These are phyloP conservation scores for Dipodascus geniculatus DNA, from an alignment of 805 yeast genomes.

Conservation along the genomic window DNA sequence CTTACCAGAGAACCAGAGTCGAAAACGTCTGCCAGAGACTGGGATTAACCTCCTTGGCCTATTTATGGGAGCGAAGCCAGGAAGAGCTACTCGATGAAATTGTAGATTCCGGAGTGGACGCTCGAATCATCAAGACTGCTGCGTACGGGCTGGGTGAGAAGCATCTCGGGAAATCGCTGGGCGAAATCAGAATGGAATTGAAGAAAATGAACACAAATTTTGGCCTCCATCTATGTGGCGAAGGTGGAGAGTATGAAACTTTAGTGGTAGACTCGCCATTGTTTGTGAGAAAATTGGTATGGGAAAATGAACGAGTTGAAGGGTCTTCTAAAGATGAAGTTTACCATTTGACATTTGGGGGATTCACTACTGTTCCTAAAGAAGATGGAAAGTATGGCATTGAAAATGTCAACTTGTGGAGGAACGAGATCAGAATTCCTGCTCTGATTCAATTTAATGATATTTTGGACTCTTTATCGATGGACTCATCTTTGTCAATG, in stretches of 20 bases:
- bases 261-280: constrained; percentile 85
- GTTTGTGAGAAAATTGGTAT: constrained; percentile 41
- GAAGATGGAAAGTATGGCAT: constrained; percentile 26
- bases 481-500: no score
- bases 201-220: constrained; percentile 42
- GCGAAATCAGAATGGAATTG: constrained; percentile 49
- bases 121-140: constrained; percentile 83
- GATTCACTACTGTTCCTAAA: background rate
- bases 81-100: constrained; percentile 70
- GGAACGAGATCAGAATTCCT: constrained; percentile 12
- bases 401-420: constrained; percentile 20
- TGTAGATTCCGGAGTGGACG: constrained; percentile 57
- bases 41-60: constrained; percentile 59
- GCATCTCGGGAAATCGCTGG: constrained; percentile 61
- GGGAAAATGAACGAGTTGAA: constrained; percentile 31
- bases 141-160: constrained; percentile 64
- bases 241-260: constrained; percentile 97
- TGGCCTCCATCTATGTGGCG: constrained; percentile 94
- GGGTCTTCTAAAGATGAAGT: constrained; percentile 55
- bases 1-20: constrained; percentile 90
- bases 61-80: constrained; percentile 86
- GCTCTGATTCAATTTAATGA: constrained; percentile 26
- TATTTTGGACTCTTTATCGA: constrained; percentile 8
- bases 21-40: constrained; percentile 78
- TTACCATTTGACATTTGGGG: constrained; percentile 47